phyloP scores from a whole-genome alignment of 1,284 basidiomycete species.

The Chalciporus sp. region DNA sequence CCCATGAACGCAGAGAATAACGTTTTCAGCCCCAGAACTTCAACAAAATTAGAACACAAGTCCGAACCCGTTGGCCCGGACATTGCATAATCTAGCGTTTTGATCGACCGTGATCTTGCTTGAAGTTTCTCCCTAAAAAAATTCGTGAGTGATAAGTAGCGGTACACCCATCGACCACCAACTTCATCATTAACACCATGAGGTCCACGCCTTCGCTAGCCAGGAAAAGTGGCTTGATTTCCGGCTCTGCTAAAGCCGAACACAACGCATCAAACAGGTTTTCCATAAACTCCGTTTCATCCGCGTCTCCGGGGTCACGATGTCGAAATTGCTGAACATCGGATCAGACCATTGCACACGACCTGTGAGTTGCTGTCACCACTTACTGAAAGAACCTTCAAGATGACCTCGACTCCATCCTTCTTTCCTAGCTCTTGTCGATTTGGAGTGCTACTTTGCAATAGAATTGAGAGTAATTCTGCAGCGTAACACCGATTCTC shows the following conservation, averaged over 20 bases:
- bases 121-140: conserved; percentile 75
- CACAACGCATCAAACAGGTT: conserved; percentile 92
- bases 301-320: conserved; percentile 79
- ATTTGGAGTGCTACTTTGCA: conserved; percentile 75
- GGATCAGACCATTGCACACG: conserved; percentile 18
- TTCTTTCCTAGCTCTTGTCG: conserved; percentile 64
- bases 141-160: conserved; percentile 10
- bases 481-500: conserved; percentile 88
- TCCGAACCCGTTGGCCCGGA: conserved; percentile 76
- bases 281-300: conserved; percentile 97
- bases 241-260: conserved; percentile 73
- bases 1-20: conserved; percentile 93
- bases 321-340: conserved; percentile 77
- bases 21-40: conserved; percentile 84
- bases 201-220: conserved; percentile 94
- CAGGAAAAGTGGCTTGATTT: conserved; percentile 82
- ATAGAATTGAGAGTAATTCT: conserved; percentile 86
- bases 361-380: conserved; percentile 1
- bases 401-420: conserved; percentile 78
- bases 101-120: conserved; percentile 81
- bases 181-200: conserved; percentile 97
- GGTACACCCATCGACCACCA: conserved; percentile 27
- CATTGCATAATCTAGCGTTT: conserved; percentile 89
- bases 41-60: conserved; percentile 87
- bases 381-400: conserved; percentile 83